phyloP scores from a whole-genome alignment of 2,329 filamentous ascomycete genomes.

The Trichoderma sp. region DNA sequence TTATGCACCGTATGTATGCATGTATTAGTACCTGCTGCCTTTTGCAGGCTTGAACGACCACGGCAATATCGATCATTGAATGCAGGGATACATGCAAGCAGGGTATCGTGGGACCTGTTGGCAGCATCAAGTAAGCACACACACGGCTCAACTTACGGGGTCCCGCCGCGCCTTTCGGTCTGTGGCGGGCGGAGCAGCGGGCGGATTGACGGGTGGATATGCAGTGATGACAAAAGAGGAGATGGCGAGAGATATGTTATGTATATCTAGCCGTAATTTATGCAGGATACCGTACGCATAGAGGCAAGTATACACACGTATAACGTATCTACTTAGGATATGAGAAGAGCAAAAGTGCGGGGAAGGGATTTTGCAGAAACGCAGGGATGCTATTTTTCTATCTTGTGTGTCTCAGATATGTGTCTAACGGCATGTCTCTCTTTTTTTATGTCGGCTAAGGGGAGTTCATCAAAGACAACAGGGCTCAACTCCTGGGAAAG shows the following conservation, averaged over 20 bases:
- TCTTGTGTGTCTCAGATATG: too few species aligned
- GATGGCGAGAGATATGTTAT: background rate
- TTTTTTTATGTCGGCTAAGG: background rate
- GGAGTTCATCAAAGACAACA: background rate
- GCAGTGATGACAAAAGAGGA: background rate
- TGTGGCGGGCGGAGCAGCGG: background rate
- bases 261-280: too few species aligned
- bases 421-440: background rate
- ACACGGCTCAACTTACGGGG: background rate
- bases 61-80: background rate
- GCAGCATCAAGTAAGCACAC: constrained; percentile 4
- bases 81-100: background rate
- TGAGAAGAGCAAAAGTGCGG: background rate
- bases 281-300: background rate
- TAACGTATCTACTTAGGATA: too few species aligned
- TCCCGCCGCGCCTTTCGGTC: background rate
- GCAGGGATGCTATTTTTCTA: background rate
- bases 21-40: too few species aligned
- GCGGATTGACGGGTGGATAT: background rate
- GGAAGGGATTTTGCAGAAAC: background rate
- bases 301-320: background rate
- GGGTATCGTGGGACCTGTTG: background rate
- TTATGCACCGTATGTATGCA: background rate
- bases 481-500: background rate
- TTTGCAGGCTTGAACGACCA: too few species aligned